Evolutionary conservation across 129 eudicot genomes (phyloP), one percentile per base, ranked within the genome.

Genomic region (Kitagawia praeruptora): DNA sequence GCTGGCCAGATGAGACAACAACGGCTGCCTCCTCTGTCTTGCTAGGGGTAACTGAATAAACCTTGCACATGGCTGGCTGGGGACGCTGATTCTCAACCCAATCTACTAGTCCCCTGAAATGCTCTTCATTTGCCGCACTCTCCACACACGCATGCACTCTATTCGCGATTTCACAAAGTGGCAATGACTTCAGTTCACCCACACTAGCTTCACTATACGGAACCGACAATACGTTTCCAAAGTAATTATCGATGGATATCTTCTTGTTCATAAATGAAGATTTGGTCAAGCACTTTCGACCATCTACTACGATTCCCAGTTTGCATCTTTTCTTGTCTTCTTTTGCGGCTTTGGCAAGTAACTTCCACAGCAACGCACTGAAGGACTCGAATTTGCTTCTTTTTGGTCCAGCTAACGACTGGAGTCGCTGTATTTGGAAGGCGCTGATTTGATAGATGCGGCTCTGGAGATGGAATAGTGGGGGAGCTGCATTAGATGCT

Each of bases 1-100:
- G 84, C n/a, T 53, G 93, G 45, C 98, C 96, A 0, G 98, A 93
- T 8, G 98, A 93, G n/a, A 93, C 98, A 23, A 93, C 93, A 2
- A 93, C 66, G 0, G 96, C 93, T 25, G 78, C 78, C 40, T 58
- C 77, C 0, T 72, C 82, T 2, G 38, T 67, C 4, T 37, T 31
- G 1, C n/a, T 41, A n/a, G 74, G 40, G 31, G 18, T 38, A 10
- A 39, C 0, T 3, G 76, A 41, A 37, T 84, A 87, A 4, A 82
- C 37, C 81, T 53, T 82, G 0, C 77, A 72, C 71, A 84, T 49
- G 0, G 78, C 70, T 34, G 25, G 70, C 66, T 76, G 66, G 0
- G 86, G 90, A 2, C 84, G 82, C 1, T 48, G 77, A 0, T 40
- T 49, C 77, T 84, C 85, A 6, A 84, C 86, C 87, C 87, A 87